These are phyloP conservation scores for Mycena vitilis DNA, from an alignment of 768 basidiomycete genomes.

Conservation along the genomic window DNA sequence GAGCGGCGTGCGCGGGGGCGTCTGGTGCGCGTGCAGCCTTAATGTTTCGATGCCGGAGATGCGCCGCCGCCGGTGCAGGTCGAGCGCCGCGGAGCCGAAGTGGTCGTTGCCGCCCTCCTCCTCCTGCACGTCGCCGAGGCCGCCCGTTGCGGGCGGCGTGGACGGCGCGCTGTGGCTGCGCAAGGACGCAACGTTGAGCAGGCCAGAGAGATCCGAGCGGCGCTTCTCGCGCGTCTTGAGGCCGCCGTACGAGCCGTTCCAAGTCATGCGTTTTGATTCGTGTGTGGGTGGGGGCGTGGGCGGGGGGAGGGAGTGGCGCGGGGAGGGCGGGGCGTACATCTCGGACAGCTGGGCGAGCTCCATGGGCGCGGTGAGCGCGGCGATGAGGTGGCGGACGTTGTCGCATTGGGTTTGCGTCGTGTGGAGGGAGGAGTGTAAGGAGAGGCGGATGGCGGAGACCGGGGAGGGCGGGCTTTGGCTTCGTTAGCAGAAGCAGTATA, in stretches of 20 bases:
- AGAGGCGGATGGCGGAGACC: slow-evolving; percentile 70
- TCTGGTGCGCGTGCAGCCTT: slow-evolving; percentile 40
- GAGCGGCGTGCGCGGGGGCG: slow-evolving; percentile 48
- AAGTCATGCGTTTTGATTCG: slow-evolving; percentile 73
- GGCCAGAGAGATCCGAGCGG: slow-evolving; percentile 62
- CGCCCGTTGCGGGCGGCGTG: slow-evolving; percentile 33
- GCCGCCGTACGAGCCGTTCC: slow-evolving; percentile 76
- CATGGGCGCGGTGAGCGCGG: slow-evolving; percentile 77
- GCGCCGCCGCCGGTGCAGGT: slow-evolving; percentile 65
- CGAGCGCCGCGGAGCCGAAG: slow-evolving; percentile 74
- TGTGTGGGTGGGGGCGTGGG: slow-evolving; percentile 39
- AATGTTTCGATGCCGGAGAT: slow-evolving; percentile 63
- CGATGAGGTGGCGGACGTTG: slow-evolving; percentile 81
- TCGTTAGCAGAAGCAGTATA: slow-evolving; percentile 24
- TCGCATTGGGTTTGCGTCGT: slow-evolving; percentile 86
- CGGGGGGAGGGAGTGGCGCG: slow-evolving; percentile 43
- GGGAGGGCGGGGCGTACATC: slow-evolving; percentile 87
- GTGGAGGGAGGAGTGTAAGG: slow-evolving; percentile 78
- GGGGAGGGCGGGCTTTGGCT: slow-evolving; percentile 59
- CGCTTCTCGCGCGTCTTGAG: slow-evolving; percentile 65
- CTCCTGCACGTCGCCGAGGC: slow-evolving; percentile 45
- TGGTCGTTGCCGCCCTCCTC: slow-evolving; percentile 44
- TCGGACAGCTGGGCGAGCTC: slow-evolving; percentile 84
- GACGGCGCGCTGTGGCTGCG: slow-evolving; percentile 55
- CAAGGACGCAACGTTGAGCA: slow-evolving; percentile 50